These are phyloP conservation scores for Phytophthora fragariae DNA, from an alignment of 352 stramenopile genomes.

Conservation along the genomic window DNA sequence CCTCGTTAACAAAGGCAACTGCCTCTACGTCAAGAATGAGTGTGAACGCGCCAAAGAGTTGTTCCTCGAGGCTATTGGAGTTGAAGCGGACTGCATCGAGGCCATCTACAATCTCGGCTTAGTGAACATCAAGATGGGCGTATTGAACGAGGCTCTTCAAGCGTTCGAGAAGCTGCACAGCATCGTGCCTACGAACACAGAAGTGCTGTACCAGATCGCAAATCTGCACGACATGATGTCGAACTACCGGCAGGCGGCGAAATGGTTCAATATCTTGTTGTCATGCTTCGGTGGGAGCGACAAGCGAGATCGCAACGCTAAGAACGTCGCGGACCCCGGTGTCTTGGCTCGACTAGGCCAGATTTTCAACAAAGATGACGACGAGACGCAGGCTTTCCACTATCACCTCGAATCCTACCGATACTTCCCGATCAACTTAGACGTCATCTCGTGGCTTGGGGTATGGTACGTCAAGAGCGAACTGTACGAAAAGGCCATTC, in stretches of 20 bases:
- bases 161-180: slow-evolving; percentile 98
- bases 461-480: slow-evolving; percentile 98
- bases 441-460: slow-evolving; percentile 97
- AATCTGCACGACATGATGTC: slow-evolving; percentile 94
- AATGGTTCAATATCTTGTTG: slow-evolving; percentile 96
- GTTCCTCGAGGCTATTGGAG: slow-evolving; percentile 95
- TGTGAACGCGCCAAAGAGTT: slow-evolving; percentile 94
- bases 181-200: slow-evolving; percentile 92
- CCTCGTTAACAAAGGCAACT: slow-evolving; percentile 98
- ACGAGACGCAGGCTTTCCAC: slow-evolving; percentile 95
- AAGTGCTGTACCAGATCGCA: slow-evolving; percentile 96
- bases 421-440: slow-evolving; percentile 96
- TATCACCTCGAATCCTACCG: slow-evolving; percentile 96
- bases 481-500: slow-evolving; percentile 96
- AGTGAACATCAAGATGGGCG: slow-evolving; percentile 90
- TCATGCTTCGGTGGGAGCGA: slow-evolving; percentile 90
- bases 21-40: slow-evolving; percentile 94
- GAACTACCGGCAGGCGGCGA: slow-evolving; percentile 89
- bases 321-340: slow-evolving; percentile 75
- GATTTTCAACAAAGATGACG: slow-evolving; percentile 95
- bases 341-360: slow-evolving; percentile 92
- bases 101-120: slow-evolving; percentile 97
- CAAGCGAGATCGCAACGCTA: slow-evolving; percentile 62
- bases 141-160: slow-evolving; percentile 92
- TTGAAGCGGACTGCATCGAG: slow-evolving; percentile 95